phyloP scores from a whole-genome alignment of 345 rosid species.

The Populus tremula region DNA sequence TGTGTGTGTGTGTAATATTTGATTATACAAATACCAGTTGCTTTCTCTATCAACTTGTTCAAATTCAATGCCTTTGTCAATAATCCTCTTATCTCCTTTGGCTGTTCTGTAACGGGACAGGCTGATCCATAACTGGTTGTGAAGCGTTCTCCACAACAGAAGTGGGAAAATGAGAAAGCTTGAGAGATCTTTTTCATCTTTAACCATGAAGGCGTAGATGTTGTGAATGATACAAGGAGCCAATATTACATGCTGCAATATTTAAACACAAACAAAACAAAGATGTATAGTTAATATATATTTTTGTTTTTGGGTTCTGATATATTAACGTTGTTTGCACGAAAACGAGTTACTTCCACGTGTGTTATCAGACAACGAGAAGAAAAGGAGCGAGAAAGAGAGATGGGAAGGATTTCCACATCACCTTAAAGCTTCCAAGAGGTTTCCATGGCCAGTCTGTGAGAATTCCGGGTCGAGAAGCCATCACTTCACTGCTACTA shows the following conservation, averaged over 20 bases:
- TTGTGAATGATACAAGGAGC: slow-evolving; percentile 39
- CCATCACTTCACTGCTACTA: slow-evolving; percentile 26
- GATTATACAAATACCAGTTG: slow-evolving; percentile 34
- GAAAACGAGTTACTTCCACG: not conserved
- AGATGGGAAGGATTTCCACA: too few relatives aligned
- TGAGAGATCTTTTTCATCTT: slow-evolving; percentile 32
- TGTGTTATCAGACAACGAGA: not conserved
- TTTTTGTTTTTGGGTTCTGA: too few relatives aligned
- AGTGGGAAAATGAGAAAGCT: slow-evolving; percentile 38
- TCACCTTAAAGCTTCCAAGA: slow-evolving; percentile 61
- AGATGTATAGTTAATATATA: not conserved
- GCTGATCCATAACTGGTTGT: slow-evolving; percentile 68
- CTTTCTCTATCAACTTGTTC: slow-evolving; percentile 75
- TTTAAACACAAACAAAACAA: not conserved
- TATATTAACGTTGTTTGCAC: too few relatives aligned
- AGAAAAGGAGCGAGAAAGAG: not conserved
- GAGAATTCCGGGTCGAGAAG: slow-evolving; percentile 58
- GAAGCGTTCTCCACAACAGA: slow-evolving; percentile 51
- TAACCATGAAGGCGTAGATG: slow-evolving; percentile 28
- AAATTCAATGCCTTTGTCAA: slow-evolving; percentile 68
- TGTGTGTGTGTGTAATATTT: too few relatives aligned
- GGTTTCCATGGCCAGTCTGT: slow-evolving; percentile 68
- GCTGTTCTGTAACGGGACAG: slow-evolving; percentile 60
- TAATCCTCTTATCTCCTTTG: slow-evolving; percentile 50
- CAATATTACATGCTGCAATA: slow-evolving; percentile 43